Evolutionary conservation across 176 grass and related monocot species (phyloP).

Genomic region (Pontederia paniculata): DNA sequence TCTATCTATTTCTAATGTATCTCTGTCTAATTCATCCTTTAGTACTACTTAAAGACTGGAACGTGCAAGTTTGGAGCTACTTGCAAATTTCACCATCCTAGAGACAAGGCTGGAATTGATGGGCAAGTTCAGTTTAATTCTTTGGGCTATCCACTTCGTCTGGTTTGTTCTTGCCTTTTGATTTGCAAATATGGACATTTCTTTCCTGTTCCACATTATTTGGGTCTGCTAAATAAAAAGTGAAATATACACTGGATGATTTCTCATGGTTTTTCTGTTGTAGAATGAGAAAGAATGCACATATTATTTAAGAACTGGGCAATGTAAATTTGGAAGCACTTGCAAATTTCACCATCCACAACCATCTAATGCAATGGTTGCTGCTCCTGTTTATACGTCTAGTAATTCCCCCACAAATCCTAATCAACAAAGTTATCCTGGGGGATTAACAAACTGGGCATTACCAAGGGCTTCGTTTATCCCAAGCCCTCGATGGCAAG

Average conservation of each 20-base stretch:
- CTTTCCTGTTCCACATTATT: too few relatives aligned
- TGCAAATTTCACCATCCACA: conserved; percentile 34
- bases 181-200: too few relatives aligned
- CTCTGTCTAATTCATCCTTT: conserved; percentile 1
- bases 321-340: conserved; percentile 72
- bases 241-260: conserved; percentile 22
- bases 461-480: conserved; percentile 52
- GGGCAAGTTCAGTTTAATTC: conserved; percentile 46
- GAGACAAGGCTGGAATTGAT: conserved; percentile 68
- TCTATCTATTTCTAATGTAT: too few relatives aligned
- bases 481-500: conserved; percentile 68
- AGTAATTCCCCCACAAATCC: conserved; percentile 49
- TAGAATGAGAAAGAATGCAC: conserved; percentile 73
- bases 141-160: conserved; percentile 59
- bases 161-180: conserved; percentile 52
- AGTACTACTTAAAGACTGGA: conserved; percentile 85
- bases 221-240: too few relatives aligned
- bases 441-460: conserved; percentile 40
- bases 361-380: conserved; percentile 51
- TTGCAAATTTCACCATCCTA: conserved; percentile 81
- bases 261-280: conserved; percentile 26
- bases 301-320: conserved; percentile 75
- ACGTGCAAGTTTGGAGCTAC: conserved; percentile 85
- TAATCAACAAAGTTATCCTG: conserved; percentile 38
- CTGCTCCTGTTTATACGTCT: conserved; percentile 43